Percentiles rank a stretch among this genome's conserved stretches.
Conservation (phyloP, 2,329 filamentous ascomycete species). For the Microdochium paspali region DNA sequence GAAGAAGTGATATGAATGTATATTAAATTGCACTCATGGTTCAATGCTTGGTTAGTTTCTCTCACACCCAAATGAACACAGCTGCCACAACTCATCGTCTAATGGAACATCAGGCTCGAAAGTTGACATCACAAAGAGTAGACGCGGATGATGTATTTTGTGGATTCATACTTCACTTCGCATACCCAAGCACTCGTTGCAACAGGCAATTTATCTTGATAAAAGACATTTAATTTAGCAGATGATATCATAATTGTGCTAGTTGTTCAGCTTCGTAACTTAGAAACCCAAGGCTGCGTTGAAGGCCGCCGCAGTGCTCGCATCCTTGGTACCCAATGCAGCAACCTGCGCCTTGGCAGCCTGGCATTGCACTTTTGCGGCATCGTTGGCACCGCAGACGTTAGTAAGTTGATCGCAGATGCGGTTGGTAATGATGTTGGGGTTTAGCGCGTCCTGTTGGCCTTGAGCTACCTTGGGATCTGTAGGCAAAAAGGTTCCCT, state of each 20-base stretch:
- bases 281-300: slow-evolving; percentile 30
- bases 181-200: background rate
- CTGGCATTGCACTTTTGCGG: slow-evolving; percentile 37
- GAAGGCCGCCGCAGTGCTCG: slow-evolving; percentile 36
- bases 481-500: slow-evolving; percentile 49
- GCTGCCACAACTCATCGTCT: too few relatives aligned
- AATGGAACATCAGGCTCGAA: too few relatives aligned
- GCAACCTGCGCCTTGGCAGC: slow-evolving; percentile 38
- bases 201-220: background rate
- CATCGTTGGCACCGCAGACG: slow-evolving; percentile 47
- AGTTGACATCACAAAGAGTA: too few relatives aligned
- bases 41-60: too few relatives aligned
- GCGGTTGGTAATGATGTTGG: slow-evolving; percentile 54
- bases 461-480: slow-evolving; percentile 45
- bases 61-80: too few relatives aligned
- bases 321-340: slow-evolving; percentile 37
- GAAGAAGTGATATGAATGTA: too few relatives aligned
- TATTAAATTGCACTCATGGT: too few relatives aligned
- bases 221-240: background rate
- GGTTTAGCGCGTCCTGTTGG: slow-evolving; percentile 50
- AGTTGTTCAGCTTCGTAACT: background rate
- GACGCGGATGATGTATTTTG: too few relatives aligned
- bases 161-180: too few relatives aligned
- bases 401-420: slow-evolving; percentile 53
- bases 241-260: background rate